phyloP scores from a whole-genome alignment of 495 filamentous ascomycete genomes.

The Durotheca rogersii region DNA sequence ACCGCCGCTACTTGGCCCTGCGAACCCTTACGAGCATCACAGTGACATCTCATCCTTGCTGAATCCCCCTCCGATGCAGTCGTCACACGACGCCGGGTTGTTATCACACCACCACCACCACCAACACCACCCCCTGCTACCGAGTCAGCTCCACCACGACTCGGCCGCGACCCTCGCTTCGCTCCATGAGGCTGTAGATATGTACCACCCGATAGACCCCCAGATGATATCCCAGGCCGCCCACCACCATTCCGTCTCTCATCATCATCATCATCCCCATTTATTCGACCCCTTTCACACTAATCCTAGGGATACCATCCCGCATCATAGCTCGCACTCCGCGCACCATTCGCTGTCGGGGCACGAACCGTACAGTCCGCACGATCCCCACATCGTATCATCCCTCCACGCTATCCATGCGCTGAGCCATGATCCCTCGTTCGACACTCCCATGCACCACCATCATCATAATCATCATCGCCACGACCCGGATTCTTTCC shows the following conservation, averaged over 20 bases:
- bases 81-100: slow-evolving; percentile 34
- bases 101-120: slow-evolving; percentile 21
- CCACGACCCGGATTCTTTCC: slow-evolving; percentile 41
- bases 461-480: slow-evolving; percentile 28
- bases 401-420: slow-evolving; percentile 1
- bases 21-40: slow-evolving; percentile 39
- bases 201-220: slow-evolving; percentile 53
- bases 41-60: slow-evolving; percentile 40
- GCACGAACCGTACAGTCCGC: slow-evolving; percentile 23
- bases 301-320: slow-evolving; percentile 9
- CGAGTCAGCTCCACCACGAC: slow-evolving; percentile 33
- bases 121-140: slow-evolving; percentile 32
- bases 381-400: slow-evolving; percentile 9
- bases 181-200: slow-evolving; percentile 26
- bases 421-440: slow-evolving; percentile 4
- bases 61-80: slow-evolving; percentile 28
- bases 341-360: slow-evolving; percentile 19
- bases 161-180: slow-evolving; percentile 31
- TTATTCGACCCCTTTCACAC: slow-evolving; percentile 24
- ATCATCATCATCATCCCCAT: slow-evolving; percentile 23
- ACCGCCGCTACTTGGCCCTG: slow-evolving; percentile 28
- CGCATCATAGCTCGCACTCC: slow-evolving; percentile 19
- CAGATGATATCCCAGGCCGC: slow-evolving; percentile 49
- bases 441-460: slow-evolving; percentile 23
- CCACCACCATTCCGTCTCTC: slow-evolving; percentile 16